Evolutionary conservation across 2,329 filamentous ascomycete species (phyloP), one percentile per base, ranked within the genome.

Genomic region (Claviceps pazoutovae): DNA sequence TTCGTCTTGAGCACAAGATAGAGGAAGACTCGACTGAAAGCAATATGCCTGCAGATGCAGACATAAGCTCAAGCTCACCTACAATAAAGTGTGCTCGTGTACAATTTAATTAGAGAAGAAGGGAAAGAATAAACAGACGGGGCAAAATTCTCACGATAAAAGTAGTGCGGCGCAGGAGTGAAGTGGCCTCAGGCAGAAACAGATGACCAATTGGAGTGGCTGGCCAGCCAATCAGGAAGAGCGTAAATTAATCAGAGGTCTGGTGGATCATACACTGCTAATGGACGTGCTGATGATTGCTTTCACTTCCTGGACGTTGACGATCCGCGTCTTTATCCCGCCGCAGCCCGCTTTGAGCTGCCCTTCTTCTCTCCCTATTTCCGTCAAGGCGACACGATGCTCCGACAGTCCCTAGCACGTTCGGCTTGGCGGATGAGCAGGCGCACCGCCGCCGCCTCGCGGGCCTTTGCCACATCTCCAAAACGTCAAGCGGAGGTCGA

Each of bases 401-500:
- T 84, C 71, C 78, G 80, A 75, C 76, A 81, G 67, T 74, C 78
- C 71, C 71, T 84, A 68, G 78, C 78, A 71, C 79, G 79, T 73
- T 81, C 80, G 75, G 76, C 79, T 72, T 79, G 79, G 75, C 79
- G 79, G 77, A 75, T 76, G 63, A 72, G 77, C 71, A 74, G 74
- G 67, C 75, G 74, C 65, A 72, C 72, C 65, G 72, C 71, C 68
- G 72, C 70, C 68, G 79, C 79, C 71, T 76, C 82, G 69, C 83
- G 89, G 73, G 74, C 85, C 64, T 95, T 98, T 76, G 80, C 86
- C 71, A 86, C 84, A 63, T 89, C 87, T 60, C 72, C 79, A 65
- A 80, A 79, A 71, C 82, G 88, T 70, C 80, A 80, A 62, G 91
- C 89, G 62, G 89, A 97, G 76, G 90, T 98, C 66, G 89, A 96